phyloP scores from a whole-genome alignment of 306 rosid genomes.

The Trifolium fragiferum region DNA sequence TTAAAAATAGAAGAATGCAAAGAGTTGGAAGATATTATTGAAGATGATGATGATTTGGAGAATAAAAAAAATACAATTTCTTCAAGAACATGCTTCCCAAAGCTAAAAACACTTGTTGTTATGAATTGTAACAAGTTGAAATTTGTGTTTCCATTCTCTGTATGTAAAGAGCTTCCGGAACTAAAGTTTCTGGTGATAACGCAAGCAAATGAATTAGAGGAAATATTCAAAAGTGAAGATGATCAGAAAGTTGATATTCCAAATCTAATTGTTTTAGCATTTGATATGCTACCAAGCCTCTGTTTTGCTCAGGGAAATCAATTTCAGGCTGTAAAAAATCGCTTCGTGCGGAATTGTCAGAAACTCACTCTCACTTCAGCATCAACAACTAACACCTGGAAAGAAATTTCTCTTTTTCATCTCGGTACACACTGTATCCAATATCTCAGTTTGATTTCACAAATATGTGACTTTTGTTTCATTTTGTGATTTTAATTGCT shows the following conservation, averaged over 20 bases:
- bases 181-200: neutral
- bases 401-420: neutral
- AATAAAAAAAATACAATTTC: neutral
- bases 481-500: no score
- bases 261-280: neutral
- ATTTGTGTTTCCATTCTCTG: neutral
- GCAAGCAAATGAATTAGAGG: neutral
- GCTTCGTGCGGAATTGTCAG: neutral
- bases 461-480: no score
- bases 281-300: neutral
- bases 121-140: neutral
- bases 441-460: neutral
- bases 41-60: conserved; percentile 10
- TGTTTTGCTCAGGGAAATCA: neutral
- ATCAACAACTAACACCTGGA: neutral
- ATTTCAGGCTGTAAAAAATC: neutral
- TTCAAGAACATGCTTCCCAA: conserved; percentile 20
- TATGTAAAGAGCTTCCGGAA: neutral
- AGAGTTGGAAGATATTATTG: conserved; percentile 25
- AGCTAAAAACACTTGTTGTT: neutral
- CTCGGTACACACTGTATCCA: neutral
- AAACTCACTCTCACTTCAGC: neutral
- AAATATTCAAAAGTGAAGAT: conserved; percentile 8
- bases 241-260: conserved; percentile 4
- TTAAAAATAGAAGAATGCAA: neutral